Percentiles rank a stretch among this genome's conserved stretches.
Evolutionary conservation across 331 rosid species (phyloP).

Genomic region (Prunus yedoensis): DNA sequence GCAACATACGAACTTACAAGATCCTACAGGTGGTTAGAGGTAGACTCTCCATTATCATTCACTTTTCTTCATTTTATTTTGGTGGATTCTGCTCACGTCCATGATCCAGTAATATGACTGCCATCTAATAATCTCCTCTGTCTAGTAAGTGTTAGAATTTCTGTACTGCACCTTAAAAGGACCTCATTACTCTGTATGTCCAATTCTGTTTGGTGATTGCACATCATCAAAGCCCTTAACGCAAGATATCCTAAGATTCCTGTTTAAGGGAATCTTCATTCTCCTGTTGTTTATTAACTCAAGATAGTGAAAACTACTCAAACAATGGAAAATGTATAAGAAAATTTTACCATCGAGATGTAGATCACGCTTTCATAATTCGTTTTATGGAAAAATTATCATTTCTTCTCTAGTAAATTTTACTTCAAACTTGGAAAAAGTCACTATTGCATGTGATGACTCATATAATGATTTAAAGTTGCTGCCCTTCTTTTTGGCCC

Average conservation of each 20-base stretch:
- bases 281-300: not conserved
- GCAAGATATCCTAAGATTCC: not conserved
- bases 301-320: not conserved
- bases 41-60: slow-evolving; percentile 25
- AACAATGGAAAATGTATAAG: not conserved
- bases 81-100: not conserved
- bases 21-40: slow-evolving; percentile 90
- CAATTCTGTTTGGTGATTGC: slow-evolving; percentile 2
- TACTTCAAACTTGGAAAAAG: not conserved
- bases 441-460: not conserved
- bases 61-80: not conserved
- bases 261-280: not conserved
- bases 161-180: not conserved
- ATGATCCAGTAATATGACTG: not conserved
- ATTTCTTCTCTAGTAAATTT: not conserved
- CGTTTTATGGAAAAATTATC: not conserved
- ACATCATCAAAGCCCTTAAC: not conserved
- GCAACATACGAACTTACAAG: slow-evolving; percentile 88
- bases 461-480: not conserved
- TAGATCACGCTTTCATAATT: not conserved
- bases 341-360: not conserved
- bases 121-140: not conserved
- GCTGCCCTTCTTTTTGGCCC: not conserved
- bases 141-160: not conserved
- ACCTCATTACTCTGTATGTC: not conserved